Percentiles rank a stretch among this genome's conserved stretches.
Evolutionary conservation across 1,284 basidiomycete species (phyloP).

Genomic region (Wolfiporia cocos): DNA sequence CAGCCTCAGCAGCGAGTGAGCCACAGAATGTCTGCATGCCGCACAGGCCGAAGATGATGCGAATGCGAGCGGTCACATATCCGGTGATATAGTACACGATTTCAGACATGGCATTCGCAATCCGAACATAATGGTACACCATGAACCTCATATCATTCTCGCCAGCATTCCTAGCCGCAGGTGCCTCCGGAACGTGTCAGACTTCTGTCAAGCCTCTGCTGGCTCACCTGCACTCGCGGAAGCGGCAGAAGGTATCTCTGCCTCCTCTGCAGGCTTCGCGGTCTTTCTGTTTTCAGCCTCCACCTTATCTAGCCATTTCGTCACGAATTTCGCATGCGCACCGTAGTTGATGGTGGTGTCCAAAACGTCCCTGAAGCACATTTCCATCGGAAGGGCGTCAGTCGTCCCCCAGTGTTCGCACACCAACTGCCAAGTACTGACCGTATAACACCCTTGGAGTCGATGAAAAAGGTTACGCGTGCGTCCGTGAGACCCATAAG

Average conservation of each 20-base stretch:
- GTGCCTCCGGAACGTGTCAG: too few relatives aligned
- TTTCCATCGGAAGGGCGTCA: slow-evolving; percentile 4
- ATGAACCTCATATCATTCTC: too few relatives aligned
- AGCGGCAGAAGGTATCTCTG: slow-evolving; percentile 9
- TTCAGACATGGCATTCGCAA: neutral
- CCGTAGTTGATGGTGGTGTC: slow-evolving; percentile 54
- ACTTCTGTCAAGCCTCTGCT: too few relatives aligned
- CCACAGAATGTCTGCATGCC: too few relatives aligned
- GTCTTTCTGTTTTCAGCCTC: slow-evolving; percentile 30
- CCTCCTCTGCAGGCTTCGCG: slow-evolving; percentile 12
- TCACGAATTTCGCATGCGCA: slow-evolving; percentile 63
- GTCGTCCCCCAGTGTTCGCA: neutral
- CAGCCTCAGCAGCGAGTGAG: too few relatives aligned
- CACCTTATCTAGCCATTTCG: slow-evolving; percentile 54
- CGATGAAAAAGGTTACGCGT: slow-evolving; percentile 71
- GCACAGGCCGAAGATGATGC: too few relatives aligned
- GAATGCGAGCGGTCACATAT: too few relatives aligned
- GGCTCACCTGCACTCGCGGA: slow-evolving; percentile 9
- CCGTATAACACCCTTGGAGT: slow-evolving; percentile 61
- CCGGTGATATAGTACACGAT: neutral
- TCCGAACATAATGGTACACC: too few relatives aligned
- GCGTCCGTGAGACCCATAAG: slow-evolving; percentile 61
- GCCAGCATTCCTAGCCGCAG: too few relatives aligned
- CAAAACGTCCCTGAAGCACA: slow-evolving; percentile 38
- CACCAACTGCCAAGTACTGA: slow-evolving; percentile 24